phyloP scores from a whole-genome alignment of 2,329 filamentous ascomycete species.

The Fusarium verrucosum region DNA sequence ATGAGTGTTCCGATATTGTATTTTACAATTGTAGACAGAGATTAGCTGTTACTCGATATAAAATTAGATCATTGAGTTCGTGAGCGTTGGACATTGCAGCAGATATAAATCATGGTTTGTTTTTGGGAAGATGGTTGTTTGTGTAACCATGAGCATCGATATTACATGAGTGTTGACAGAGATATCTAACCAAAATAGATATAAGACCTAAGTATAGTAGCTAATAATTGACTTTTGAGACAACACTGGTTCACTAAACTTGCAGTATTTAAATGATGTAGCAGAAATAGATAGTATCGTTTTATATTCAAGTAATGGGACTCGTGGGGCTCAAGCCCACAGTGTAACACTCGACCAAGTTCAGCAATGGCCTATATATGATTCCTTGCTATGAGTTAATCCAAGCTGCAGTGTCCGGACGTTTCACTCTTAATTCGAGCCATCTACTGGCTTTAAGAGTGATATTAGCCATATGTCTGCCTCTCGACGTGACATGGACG shows the following conservation, averaged over 20 bases:
- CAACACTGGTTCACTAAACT: background rate
- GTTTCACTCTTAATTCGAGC: background rate
- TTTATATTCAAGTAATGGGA: background rate
- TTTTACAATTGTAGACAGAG: no score
- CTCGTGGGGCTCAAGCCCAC: background rate
- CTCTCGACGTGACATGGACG: background rate
- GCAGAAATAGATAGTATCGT: background rate
- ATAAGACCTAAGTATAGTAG: background rate
- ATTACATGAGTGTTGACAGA: background rate
- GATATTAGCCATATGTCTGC: background rate
- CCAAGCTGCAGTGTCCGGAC: background rate
- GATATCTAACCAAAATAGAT: background rate
- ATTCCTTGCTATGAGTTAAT: background rate
- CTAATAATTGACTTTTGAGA: background rate
- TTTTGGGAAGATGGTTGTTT: no score
- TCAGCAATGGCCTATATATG: background rate
- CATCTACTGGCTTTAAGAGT: background rate
- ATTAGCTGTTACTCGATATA: no score
- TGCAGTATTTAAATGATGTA: background rate
- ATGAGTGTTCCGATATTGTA: no score
- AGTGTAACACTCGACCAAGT: background rate
- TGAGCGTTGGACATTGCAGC: no score
- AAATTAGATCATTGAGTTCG: no score
- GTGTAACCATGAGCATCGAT: slow-evolving; percentile 8
- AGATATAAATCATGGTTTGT: no score